Conservation (phyloP, 2,329 filamentous ascomycete species). For the Beauveria scarabaeidicola region DNA sequence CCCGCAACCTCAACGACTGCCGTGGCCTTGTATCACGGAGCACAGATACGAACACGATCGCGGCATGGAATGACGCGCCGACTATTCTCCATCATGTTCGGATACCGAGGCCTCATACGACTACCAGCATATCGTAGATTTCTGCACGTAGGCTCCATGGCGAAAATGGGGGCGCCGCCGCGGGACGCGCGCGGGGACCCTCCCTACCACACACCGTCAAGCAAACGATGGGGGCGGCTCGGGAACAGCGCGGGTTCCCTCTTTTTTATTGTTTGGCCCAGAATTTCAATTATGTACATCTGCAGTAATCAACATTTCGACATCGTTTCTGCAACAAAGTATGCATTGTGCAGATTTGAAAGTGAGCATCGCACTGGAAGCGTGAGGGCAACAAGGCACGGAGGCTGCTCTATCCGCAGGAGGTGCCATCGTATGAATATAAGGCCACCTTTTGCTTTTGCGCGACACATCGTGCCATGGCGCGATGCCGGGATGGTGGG, state of each 20-base stretch:
- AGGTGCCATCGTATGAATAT: too few species aligned
- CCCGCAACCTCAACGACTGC: too few species aligned
- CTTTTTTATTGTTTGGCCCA: neutral
- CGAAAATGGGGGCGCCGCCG: neutral
- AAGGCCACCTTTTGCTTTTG: too few species aligned
- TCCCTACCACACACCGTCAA: neutral
- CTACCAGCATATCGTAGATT: too few species aligned
- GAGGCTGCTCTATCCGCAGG: neutral
- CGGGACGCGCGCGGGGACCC: constrained; percentile 1
- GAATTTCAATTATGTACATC: too few species aligned
- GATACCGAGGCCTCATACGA: neutral
- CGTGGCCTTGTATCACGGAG: too few species aligned
- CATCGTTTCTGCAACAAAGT: neutral
- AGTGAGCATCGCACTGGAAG: too few species aligned
- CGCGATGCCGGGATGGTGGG: neutral
- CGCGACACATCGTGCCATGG: neutral
- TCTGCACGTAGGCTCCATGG: neutral
- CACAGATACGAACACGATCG: neutral
- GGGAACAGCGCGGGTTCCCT: neutral
- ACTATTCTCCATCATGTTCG: neutral
- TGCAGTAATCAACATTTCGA: too few species aligned
- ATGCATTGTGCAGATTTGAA: neutral
- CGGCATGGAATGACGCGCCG: neutral
- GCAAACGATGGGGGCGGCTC: neutral
- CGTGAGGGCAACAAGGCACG: too few species aligned